These are phyloP conservation scores for Juglanconis sp. DNA, from an alignment of 2,329 filamentous ascomycete genomes.

Conservation along the genomic window DNA sequence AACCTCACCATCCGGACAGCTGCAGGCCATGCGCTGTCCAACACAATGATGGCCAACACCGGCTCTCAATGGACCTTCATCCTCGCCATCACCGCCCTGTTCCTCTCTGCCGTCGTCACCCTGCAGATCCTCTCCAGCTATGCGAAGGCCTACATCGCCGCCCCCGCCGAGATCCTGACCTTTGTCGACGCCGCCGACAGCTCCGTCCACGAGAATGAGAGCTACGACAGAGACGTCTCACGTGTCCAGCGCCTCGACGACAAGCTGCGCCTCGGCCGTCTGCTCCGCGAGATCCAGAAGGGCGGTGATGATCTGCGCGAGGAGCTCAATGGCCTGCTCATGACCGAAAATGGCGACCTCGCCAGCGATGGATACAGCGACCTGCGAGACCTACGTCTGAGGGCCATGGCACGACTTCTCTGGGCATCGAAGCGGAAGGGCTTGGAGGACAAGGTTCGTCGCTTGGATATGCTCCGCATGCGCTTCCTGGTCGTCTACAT, in stretches of 20 bases:
- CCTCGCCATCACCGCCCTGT: slow-evolving; percentile 55
- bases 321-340: slow-evolving; percentile 51
- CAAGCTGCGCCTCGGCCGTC: slow-evolving; percentile 55
- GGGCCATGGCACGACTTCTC: slow-evolving; percentile 48
- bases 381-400: slow-evolving; percentile 33
- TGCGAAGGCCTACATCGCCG: slow-evolving; percentile 53
- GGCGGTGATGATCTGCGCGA: slow-evolving; percentile 59
- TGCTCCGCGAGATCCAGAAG: slow-evolving; percentile 61
- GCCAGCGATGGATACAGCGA: slow-evolving; percentile 17
- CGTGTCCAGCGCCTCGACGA: slow-evolving; percentile 59
- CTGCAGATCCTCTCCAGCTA: slow-evolving; percentile 51
- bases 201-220: slow-evolving; percentile 62
- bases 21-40: slow-evolving; percentile 22
- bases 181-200: slow-evolving; percentile 60
- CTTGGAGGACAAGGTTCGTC: slow-evolving; percentile 55
- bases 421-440: slow-evolving; percentile 55
- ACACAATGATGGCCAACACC: slow-evolving; percentile 45
- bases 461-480: slow-evolving; percentile 61
- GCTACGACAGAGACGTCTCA: slow-evolving; percentile 58
- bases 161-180: slow-evolving; percentile 54
- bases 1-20: slow-evolving; percentile 13
- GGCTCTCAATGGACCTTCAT: slow-evolving; percentile 56
- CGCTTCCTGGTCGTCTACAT: slow-evolving; percentile 63
- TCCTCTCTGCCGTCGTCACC: slow-evolving; percentile 53
- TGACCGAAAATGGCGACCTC: slow-evolving; percentile 39